phyloP scores from a whole-genome alignment of 768 basidiomycete genomes.

The Boletus tylopilopsis region DNA sequence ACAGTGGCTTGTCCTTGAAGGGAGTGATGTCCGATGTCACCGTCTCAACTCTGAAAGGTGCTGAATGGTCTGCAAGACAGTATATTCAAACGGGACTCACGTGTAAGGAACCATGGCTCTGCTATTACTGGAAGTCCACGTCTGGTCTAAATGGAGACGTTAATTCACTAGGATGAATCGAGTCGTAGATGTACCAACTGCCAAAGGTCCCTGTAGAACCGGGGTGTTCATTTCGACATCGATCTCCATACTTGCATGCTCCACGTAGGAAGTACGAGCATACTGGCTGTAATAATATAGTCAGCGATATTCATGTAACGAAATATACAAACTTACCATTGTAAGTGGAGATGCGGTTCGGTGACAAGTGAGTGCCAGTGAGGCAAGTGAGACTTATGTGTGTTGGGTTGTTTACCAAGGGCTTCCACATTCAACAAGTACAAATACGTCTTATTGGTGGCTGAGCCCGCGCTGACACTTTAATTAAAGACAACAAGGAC shows the following conservation, averaged over 20 bases:
- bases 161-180: slow-evolving; percentile 11
- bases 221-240: slow-evolving; percentile 67
- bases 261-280: slow-evolving; percentile 65
- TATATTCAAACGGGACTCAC: slow-evolving; percentile 23
- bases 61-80: not conserved
- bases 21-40: slow-evolving; percentile 62
- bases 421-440: slow-evolving; percentile 13
- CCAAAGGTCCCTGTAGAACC: slow-evolving; percentile 40
- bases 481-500: no score
- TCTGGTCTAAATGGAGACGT: slow-evolving; percentile 31
- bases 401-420: slow-evolving; percentile 14
- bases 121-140: slow-evolving; percentile 36
- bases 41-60: slow-evolving; percentile 47
- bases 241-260: slow-evolving; percentile 59
- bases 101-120: slow-evolving; percentile 35
- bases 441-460: slow-evolving; percentile 4
- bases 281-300: slow-evolving; percentile 38
- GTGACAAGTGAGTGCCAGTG: not conserved
- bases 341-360: not conserved
- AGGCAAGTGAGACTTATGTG: not conserved
- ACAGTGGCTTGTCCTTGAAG: slow-evolving; percentile 64
- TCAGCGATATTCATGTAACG: not conserved
- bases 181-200: slow-evolving; percentile 39
- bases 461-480: no score
- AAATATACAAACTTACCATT: slow-evolving; percentile 14